phyloP scores from a whole-genome alignment of 2,329 filamentous ascomycete species.

The Tothia fuscella region DNA sequence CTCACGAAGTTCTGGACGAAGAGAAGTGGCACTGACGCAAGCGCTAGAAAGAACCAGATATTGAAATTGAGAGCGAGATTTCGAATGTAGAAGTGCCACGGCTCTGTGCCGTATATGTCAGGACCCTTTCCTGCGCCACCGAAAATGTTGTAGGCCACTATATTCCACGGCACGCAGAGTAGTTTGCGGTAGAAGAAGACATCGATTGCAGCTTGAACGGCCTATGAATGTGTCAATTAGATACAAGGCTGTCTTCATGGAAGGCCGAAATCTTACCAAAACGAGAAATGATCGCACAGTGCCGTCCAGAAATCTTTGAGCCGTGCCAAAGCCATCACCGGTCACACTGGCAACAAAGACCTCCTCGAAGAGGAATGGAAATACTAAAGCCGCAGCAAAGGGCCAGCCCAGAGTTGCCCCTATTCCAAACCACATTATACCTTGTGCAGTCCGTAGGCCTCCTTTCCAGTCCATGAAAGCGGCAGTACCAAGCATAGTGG shows the following conservation, averaged over 20 bases:
- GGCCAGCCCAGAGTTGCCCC: conserved; percentile 88
- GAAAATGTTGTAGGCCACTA: conserved; percentile 92
- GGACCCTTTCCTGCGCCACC: conserved; percentile 66
- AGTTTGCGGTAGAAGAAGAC: conserved; percentile 74
- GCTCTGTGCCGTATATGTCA: conserved; percentile 87
- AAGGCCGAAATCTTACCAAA: conserved; percentile 44
- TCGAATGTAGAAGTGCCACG: conserved; percentile 92
- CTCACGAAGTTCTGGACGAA: conserved; percentile 54
- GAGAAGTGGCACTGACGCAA: conserved; percentile 63
- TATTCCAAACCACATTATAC: conserved; percentile 82
- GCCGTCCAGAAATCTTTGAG: conserved; percentile 55
- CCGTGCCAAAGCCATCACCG: conserved; percentile 47
- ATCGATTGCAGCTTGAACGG: conserved; percentile 59
- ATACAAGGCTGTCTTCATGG: not conserved
- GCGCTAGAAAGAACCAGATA: conserved; percentile 74
- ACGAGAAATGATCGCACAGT: conserved; percentile 52
- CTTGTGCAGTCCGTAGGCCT: conserved; percentile 66
- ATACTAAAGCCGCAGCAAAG: conserved; percentile 70
- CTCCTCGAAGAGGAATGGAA: conserved; percentile 75
- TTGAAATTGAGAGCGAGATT: conserved; percentile 94
- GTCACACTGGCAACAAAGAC: conserved; percentile 40
- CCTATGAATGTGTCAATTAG: conserved; percentile 22
- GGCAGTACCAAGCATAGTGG: conserved; percentile 70
- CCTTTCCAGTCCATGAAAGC: conserved; percentile 80
- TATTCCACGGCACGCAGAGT: conserved; percentile 75